These are phyloP conservation scores for Avena atlantica DNA, from an alignment of 176 grass and related monocot species.

Conservation along the genomic window DNA sequence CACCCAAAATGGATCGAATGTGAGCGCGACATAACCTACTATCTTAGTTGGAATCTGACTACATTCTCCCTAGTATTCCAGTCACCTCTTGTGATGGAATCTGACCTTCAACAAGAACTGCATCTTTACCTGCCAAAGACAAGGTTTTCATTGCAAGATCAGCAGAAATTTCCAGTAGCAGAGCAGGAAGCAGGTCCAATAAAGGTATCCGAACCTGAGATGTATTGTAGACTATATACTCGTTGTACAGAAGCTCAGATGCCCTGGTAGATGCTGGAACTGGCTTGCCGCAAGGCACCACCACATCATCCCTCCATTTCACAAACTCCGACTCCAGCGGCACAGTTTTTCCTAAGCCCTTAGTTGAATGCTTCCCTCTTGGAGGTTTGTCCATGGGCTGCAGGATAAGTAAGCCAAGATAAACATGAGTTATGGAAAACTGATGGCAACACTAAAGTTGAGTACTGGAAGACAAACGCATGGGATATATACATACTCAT, in stretches of 20 bases:
- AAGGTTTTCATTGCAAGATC: conserved; percentile 18
- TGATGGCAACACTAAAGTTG: background rate
- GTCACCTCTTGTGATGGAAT: conserved; percentile 93
- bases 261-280: conserved; percentile 63
- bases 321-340: conserved; percentile 77
- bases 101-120: conserved; percentile 92
- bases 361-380: conserved; percentile 93
- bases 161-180: background rate
- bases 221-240: conserved; percentile 93
- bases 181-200: background rate
- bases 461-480: background rate
- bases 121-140: conserved; percentile 86
- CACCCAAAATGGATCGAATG: conserved; percentile 43
- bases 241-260: conserved; percentile 90
- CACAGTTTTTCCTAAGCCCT: conserved; percentile 88
- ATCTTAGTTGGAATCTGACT: conserved; percentile 7
- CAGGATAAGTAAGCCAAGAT: conserved; percentile 26
- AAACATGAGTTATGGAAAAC: background rate
- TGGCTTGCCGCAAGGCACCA: conserved; percentile 88
- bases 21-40: conserved; percentile 8
- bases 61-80: background rate
- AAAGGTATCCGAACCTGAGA: conserved; percentile 60
- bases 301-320: conserved; percentile 84
- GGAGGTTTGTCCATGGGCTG: conserved; percentile 88
- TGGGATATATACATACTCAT: background rate